Conservation (phyloP, 177 flowering plant species). For the Vitis hybrid region DNA sequence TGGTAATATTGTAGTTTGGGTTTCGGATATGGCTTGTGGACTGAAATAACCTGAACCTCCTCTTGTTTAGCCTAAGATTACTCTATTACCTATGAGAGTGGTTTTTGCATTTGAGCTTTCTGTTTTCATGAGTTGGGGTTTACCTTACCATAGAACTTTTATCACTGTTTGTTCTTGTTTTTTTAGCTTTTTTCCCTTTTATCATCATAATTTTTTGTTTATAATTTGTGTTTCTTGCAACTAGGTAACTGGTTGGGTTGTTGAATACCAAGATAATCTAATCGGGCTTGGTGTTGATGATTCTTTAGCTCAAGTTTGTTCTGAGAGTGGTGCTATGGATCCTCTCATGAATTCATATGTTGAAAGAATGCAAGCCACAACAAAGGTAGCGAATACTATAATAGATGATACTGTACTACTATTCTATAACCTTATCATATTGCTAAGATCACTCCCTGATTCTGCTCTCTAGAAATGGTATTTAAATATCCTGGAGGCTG, state of each 20-base stretch:
- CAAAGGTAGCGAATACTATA: slow-evolving; percentile 44
- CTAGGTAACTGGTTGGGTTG: slow-evolving; percentile 99
- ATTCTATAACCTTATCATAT: neutral
- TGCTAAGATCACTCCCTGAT: slow-evolving; percentile 3
- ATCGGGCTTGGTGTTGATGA: slow-evolving; percentile 98
- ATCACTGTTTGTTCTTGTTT: no score
- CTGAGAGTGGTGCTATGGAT: slow-evolving; percentile 99
- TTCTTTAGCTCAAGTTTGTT: slow-evolving; percentile 97
- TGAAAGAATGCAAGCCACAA: slow-evolving; percentile 99
- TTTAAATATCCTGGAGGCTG: slow-evolving; percentile 88
- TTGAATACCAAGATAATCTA: slow-evolving; percentile 93
- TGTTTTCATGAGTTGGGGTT: neutral
- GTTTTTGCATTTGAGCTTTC: no score
- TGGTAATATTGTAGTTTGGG: no score
- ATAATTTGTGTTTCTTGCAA: slow-evolving; percentile 7
- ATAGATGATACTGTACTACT: neutral
- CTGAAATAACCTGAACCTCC: no score
- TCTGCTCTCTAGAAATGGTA: slow-evolving; percentile 82
- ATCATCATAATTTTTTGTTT: neutral
- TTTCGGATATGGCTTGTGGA: no score
- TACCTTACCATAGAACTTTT: neutral
- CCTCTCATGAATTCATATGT: slow-evolving; percentile 98
- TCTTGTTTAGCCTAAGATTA: no score
- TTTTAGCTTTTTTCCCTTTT: no score
- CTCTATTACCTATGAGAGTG: no score